Base-by-base conservation (phyloP, 768 basidiomycete genomes). In the Mycena capillaripes region DNA sequence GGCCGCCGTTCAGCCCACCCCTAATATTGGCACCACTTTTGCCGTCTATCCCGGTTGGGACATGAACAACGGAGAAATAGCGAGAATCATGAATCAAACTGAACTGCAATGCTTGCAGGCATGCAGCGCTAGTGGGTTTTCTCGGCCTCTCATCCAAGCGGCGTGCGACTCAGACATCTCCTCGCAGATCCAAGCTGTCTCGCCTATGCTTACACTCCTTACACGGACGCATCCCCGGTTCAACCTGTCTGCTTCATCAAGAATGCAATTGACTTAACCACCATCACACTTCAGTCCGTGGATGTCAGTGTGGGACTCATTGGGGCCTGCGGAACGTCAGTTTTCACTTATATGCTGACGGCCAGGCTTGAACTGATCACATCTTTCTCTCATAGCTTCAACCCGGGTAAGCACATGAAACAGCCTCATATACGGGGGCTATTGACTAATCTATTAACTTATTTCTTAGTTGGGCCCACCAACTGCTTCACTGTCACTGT, bases 11-110 rank as follows among this genome's bases (percentile, higher is more conserved):
- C 27, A 30, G 59, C 59, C 59, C 4, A 10, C 25, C 1, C 59
- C 59, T 12, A 10, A 44, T 4, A 30, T 60, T 17, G 59, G 40
- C 40, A 46, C 42, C 59, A 10, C 4, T 42, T 60, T 60, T 46
- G 59, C 59, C 21, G 42, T 60, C 59, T 60, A 60, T 60, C 59
- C 59, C 27, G 59, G 59, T 21, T 60, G 59, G 59, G 59, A 60
- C 42, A 60, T 60, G 59, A 11, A 46, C 27, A 60, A 44, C 59
- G 40, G 40, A 30, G 6, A 8, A 60, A n/a, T n/a, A n/a, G n/a
- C n/a, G n/a, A n/a, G n/a, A n/a, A 60, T 29, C 29, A 9, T 30
- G 40, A n/a, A 30, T 60, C 16, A 6, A 1, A 44, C 59, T 29
- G 59, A 60, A 60, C 42, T 60, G 48, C 5, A n/a, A 23, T 50